A percentile compares a stretch with the other conserved stretches of the same genome.
These are phyloP conservation scores for Chlamydomonas sp. DNA, from an alignment of 139 green algal genomes.

Conservation along the genomic window DNA sequence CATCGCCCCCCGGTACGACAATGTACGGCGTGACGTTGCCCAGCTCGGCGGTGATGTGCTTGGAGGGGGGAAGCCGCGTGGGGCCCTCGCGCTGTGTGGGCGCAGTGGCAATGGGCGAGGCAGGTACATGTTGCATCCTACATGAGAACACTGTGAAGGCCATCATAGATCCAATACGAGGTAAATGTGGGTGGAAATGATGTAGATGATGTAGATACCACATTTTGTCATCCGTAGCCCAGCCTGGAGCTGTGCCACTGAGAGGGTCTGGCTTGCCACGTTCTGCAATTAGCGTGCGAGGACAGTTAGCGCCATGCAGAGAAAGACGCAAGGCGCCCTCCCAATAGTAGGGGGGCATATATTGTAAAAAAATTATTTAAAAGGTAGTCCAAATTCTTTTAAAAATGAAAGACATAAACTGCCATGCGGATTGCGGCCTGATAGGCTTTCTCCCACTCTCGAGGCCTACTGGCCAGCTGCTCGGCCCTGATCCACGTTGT, in stretches of 20 bases:
- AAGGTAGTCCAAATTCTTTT: too few relatives aligned
- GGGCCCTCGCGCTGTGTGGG: neutral
- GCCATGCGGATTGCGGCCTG: too few relatives aligned
- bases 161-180: neutral
- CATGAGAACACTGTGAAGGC: neutral
- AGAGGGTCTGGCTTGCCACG: neutral
- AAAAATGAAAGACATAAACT: too few relatives aligned
- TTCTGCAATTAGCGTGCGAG: too few relatives aligned
- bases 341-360: too few relatives aligned
- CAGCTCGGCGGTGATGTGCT: slow-evolving; percentile 78
- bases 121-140: neutral
- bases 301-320: too few relatives aligned
- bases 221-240: neutral
- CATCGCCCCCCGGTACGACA: slow-evolving; percentile 64
- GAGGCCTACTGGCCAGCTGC: too few relatives aligned
- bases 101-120: neutral
- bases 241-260: neutral
- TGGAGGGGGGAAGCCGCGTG: neutral
- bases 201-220: neutral
- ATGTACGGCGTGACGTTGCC: slow-evolving; percentile 90
- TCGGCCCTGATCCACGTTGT: too few relatives aligned
- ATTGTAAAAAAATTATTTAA: too few relatives aligned
- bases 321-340: too few relatives aligned
- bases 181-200: neutral
- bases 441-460: too few relatives aligned